Base-by-base conservation (phyloP, 2,329 filamentous ascomycete species). In the Malbranchea zuffiana region DNA sequence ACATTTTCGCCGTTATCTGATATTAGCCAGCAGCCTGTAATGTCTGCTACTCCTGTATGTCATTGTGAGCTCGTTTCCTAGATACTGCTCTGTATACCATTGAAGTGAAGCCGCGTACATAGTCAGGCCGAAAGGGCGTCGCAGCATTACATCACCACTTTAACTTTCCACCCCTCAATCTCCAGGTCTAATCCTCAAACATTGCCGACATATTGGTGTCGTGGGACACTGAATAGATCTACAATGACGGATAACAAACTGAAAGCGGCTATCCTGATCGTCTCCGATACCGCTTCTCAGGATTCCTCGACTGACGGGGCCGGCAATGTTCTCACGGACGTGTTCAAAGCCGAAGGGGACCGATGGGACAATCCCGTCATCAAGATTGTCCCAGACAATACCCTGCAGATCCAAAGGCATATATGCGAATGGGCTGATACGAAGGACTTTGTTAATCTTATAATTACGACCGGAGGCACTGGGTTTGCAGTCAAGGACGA, bases 401-500 rank as follows among this genome's bases (percentile, higher is more conserved):
- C 78, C 4, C 57, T 74, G 3, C 69, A 79, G 13, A 95, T 98
- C 39, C 84, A 93, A 53, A 68, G 68, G 11, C 70, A 76, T 34
- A 71, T 98, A 34, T 74, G 67, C 42, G 54, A 65, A 7, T 95
- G 84, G 83, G 68, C 82, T 0, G 86, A 94, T 57, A 50, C 53
- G n/a, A 61, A 69, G 7, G 59, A 71, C 4, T 69, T 69, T 32
- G 58, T 67, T 3, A 88, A 94, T 59, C 62, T 96, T 40, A 74
- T 98, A 42, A 60, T 95, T 31, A 88, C 86, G 0, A 94, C 85
- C 5, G 90, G 90, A 15, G 90, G 90, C 2, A 98, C 90, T 1
- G 90, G 90, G 0, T 98, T 98, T 59, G 81, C 90, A 5, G 68
- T 77, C 7, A 74, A 80, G 38, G 90, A 98, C 63, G 68, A 73